phyloP scores from a whole-genome alignment of 1,139 yeast species.

The Kluyveromyces sp. region DNA sequence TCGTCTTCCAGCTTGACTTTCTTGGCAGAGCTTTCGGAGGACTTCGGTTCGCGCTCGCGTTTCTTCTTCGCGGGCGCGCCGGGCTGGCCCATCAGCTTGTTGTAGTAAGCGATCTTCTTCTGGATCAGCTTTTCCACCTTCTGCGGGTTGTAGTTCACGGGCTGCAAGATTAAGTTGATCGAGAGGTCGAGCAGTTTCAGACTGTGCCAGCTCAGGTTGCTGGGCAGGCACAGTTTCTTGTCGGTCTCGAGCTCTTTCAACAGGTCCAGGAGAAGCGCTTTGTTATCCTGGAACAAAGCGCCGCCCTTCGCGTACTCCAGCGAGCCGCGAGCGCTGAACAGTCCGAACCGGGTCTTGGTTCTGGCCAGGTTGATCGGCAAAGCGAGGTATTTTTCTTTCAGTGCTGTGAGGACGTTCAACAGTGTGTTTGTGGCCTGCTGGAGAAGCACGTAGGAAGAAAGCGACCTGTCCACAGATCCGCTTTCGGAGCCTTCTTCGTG shows the following conservation, averaged over 20 bases:
- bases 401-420: conserved; percentile 47
- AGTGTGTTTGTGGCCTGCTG: conserved; percentile 71
- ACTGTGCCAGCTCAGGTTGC: conserved; percentile 52
- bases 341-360: conserved; percentile 58
- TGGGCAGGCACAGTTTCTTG: conserved; percentile 48
- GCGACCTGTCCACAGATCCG: conserved; percentile 33
- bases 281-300: conserved; percentile 64
- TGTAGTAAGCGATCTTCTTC: conserved; percentile 25
- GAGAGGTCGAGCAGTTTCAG: conserved; percentile 51
- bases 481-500: conserved; percentile 18
- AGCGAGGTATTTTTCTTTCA: conserved; percentile 45
- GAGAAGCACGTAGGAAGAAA: conserved; percentile 58
- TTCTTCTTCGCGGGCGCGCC: conserved; percentile 2
- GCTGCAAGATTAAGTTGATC: conserved; percentile 43
- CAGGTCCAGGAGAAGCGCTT: conserved; percentile 45
- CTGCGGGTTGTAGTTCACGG: conserved; percentile 21
- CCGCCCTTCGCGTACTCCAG: conserved; percentile 83
- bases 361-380: conserved; percentile 68
- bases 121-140: conserved; percentile 27
- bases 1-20: conserved; percentile 16
- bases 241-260: conserved; percentile 46
- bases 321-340: conserved; percentile 71
- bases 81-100: conserved; percentile 21
- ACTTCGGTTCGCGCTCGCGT: conserved; percentile 5
- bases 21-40: conserved; percentile 12